Conservation (phyloP, 805 yeast species). For the Lipomyces yamadae region DNA sequence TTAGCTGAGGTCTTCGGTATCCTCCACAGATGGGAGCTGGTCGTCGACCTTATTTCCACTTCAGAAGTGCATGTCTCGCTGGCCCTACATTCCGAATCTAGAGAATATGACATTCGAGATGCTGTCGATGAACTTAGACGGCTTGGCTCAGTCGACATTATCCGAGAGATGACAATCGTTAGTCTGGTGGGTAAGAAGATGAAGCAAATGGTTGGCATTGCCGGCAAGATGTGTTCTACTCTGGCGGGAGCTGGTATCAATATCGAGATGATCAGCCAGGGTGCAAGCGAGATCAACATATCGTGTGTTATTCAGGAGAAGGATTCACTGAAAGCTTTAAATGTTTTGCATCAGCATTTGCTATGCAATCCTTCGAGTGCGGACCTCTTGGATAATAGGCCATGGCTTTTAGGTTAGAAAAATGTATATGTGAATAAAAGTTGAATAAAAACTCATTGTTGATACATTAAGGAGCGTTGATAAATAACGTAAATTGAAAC, state of each 20-base stretch:
- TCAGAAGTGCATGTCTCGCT: constrained; percentile 98
- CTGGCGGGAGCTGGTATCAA: constrained; percentile 89
- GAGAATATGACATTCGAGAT: constrained; percentile 61
- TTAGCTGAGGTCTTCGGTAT: constrained; percentile 87
- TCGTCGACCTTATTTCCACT: constrained; percentile 94
- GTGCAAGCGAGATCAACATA: constrained; percentile 96
- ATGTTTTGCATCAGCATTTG: constrained; percentile 78
- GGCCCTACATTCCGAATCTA: constrained; percentile 76
- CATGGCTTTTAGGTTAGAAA: constrained; percentile 27
- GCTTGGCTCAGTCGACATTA: constrained; percentile 88
- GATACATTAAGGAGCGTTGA: not conserved
- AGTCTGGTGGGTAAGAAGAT: constrained; percentile 96
- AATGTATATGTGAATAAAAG: not conserved
- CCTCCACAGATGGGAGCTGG: constrained; percentile 79
- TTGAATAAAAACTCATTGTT: not conserved
- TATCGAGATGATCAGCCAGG: constrained; percentile 98
- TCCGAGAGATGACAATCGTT: constrained; percentile 85
- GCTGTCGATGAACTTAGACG: constrained; percentile 79
- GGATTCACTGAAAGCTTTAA: constrained; percentile 83
- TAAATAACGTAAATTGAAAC: not conserved
- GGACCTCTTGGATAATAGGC: constrained; percentile 33
- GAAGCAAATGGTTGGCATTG: constrained; percentile 96
- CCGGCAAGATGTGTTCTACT: constrained; percentile 94
- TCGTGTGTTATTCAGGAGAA: constrained; percentile 88
- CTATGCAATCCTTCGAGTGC: constrained; percentile 44